phyloP scores from a whole-genome alignment of 139 green algal species.

The Nannochloris sp. region DNA sequence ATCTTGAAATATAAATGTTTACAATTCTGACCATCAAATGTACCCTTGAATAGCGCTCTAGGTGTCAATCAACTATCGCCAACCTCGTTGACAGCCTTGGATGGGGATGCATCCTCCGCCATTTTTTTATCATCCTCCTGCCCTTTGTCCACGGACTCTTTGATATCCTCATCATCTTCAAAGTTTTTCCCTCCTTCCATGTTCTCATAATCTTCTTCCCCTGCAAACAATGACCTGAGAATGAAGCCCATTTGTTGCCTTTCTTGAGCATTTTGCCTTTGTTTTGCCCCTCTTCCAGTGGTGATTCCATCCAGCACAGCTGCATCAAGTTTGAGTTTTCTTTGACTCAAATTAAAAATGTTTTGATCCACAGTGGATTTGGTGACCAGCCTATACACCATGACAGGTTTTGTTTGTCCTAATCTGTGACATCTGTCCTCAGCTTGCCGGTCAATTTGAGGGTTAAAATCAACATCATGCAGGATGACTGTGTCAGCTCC shows the following conservation, averaged over 20 bases:
- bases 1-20: neutral
- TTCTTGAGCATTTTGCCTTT: conserved; percentile 19
- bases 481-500: conserved; percentile 92
- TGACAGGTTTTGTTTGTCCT: conserved; percentile 78
- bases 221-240: conserved; percentile 17
- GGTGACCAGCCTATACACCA: conserved; percentile 81
- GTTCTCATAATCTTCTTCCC: neutral
- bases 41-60: too few species aligned
- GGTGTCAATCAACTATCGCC: too few species aligned
- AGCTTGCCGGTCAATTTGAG: conserved; percentile 66
- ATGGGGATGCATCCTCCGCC: neutral
- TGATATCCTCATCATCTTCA: neutral
- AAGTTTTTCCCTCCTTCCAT: conserved; percentile 2
- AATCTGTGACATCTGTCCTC: conserved; percentile 59
- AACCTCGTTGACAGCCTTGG: neutral
- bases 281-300: conserved; percentile 10
- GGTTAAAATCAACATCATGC: conserved; percentile 94
- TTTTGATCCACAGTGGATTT: conserved; percentile 71
- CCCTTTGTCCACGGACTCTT: neutral
- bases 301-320: conserved; percentile 43
- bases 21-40: too few species aligned
- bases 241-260: conserved; percentile 32
- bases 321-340: conserved; percentile 74
- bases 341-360: conserved; percentile 72
- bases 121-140: neutral